A percentile compares a stretch with the other conserved stretches of the same genome.
Conservation (phyloP, 441 rosid genomes). For the Monsonia emarginata region DNA sequence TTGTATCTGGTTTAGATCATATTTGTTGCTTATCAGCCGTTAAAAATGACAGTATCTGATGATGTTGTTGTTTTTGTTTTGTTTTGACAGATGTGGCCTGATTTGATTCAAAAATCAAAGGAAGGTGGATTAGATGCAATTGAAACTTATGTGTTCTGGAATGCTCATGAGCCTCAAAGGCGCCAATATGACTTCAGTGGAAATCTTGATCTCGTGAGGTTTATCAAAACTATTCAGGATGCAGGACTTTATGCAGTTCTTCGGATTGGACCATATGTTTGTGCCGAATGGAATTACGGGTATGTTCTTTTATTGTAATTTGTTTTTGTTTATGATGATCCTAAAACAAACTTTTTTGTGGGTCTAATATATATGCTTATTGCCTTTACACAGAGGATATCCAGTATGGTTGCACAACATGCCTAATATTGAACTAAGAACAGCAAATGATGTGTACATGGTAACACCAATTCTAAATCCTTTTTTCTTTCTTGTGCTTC, state of each 20-base stretch:
- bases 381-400: conserved; percentile 31
- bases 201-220: conserved; percentile 34
- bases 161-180: conserved; percentile 39
- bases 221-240: conserved; percentile 33
- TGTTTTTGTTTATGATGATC: neutral
- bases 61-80: neutral
- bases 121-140: conserved; percentile 46
- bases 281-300: conserved; percentile 58
- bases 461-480: conserved; percentile 17
- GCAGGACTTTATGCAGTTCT: conserved; percentile 35
- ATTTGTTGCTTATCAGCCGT: too few relatives aligned
- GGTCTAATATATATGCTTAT: too few relatives aligned
- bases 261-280: conserved; percentile 49
- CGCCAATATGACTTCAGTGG: conserved; percentile 41
- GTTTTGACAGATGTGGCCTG: conserved; percentile 45
- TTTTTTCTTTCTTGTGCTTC: neutral
- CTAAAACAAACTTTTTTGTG: too few relatives aligned
- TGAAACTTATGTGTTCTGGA: conserved; percentile 49
- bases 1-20: too few relatives aligned
- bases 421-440: conserved; percentile 31
- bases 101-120: conserved; percentile 35
- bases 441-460: conserved; percentile 35
- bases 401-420: conserved; percentile 52
- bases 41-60: neutral
- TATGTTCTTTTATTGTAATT: conserved; percentile 10